These are phyloP conservation scores for Cymbopogon flexuosus DNA, from an alignment of 202 grass and related monocot species.

Conservation along the genomic window DNA sequence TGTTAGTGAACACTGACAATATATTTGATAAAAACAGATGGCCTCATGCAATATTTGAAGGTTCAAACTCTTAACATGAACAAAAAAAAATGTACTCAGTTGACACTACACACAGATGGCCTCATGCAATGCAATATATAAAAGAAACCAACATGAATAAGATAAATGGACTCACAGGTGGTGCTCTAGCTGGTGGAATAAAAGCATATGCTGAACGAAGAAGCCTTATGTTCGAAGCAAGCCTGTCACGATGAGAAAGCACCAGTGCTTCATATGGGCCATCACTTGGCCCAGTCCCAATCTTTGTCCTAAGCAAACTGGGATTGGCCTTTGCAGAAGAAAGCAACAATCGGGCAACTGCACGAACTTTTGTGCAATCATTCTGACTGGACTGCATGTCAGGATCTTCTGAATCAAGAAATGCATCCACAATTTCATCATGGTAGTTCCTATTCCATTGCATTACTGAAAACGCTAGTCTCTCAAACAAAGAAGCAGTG, in stretches of 20 bases:
- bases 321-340: slow-evolving; percentile 57
- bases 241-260: slow-evolving; percentile 75
- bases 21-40: slow-evolving; percentile 10
- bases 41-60: not conserved
- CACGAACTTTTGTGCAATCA: slow-evolving; percentile 52
- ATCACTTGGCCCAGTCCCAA: slow-evolving; percentile 51
- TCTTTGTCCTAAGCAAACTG: slow-evolving; percentile 61
- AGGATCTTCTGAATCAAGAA: slow-evolving; percentile 60
- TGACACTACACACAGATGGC: not conserved
- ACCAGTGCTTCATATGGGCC: slow-evolving; percentile 57
- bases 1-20: slow-evolving; percentile 6
- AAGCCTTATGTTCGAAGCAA: slow-evolving; percentile 67
- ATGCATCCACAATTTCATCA: slow-evolving; percentile 70
- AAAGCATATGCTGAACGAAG: slow-evolving; percentile 88
- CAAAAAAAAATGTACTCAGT: slow-evolving; percentile 11
- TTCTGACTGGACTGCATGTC: slow-evolving; percentile 45
- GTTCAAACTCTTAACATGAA: slow-evolving; percentile 2
- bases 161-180: slow-evolving; percentile 71
- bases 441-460: slow-evolving; percentile 37
- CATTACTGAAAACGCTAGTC: slow-evolving; percentile 57
- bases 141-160: not conserved
- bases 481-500: slow-evolving; percentile 62
- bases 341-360: slow-evolving; percentile 76
- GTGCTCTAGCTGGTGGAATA: slow-evolving; percentile 86
- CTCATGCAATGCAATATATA: slow-evolving; percentile 14